Percentiles rank a stretch among this genome's conserved stretches.
phyloP scores from a whole-genome alignment of 495 filamentous ascomycete genomes.

The Xylaria longipes region DNA sequence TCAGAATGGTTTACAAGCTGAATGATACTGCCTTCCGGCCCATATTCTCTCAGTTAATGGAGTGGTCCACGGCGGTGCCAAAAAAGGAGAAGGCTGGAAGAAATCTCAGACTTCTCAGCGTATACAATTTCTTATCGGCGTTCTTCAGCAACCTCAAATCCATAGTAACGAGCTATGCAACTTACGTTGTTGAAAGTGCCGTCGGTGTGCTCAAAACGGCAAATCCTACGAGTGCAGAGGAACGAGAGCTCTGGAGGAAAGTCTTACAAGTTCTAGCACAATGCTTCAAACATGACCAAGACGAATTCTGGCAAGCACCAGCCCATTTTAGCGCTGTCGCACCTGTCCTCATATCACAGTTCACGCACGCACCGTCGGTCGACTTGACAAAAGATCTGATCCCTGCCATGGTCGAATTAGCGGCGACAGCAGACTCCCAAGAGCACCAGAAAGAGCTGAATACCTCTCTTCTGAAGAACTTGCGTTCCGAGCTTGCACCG shows the following conservation, averaged over 20 bases:
- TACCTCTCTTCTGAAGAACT: slow-evolving; percentile 70
- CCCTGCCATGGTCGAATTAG: slow-evolving; percentile 75
- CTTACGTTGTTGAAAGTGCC: slow-evolving; percentile 78
- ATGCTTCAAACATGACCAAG: slow-evolving; percentile 78
- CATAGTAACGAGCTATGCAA: slow-evolving; percentile 88
- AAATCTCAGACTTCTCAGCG: slow-evolving; percentile 63
- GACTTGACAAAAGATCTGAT: slow-evolving; percentile 50
- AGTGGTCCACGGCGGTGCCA: slow-evolving; percentile 68
- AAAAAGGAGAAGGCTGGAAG: slow-evolving; percentile 65
- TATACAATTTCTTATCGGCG: slow-evolving; percentile 78
- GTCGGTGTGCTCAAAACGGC: slow-evolving; percentile 64
- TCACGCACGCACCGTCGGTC: slow-evolving; percentile 60
- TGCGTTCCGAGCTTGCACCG: slow-evolving; percentile 70
- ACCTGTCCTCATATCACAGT: slow-evolving; percentile 70
- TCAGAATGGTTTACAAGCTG: slow-evolving; percentile 94
- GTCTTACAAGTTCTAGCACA: slow-evolving; percentile 72
- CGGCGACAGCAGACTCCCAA: slow-evolving; percentile 75
- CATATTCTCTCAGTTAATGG: slow-evolving; percentile 79
- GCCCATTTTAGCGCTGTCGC: slow-evolving; percentile 78
- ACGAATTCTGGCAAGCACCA: slow-evolving; percentile 90
- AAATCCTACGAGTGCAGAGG: slow-evolving; percentile 56
- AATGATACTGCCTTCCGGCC: slow-evolving; percentile 97
- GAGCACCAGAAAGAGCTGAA: slow-evolving; percentile 93
- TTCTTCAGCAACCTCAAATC: slow-evolving; percentile 90
- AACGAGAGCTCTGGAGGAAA: slow-evolving; percentile 63